Evolutionary conservation across 441 rosid species (phyloP).

Genomic region (Populus hybrid): DNA sequence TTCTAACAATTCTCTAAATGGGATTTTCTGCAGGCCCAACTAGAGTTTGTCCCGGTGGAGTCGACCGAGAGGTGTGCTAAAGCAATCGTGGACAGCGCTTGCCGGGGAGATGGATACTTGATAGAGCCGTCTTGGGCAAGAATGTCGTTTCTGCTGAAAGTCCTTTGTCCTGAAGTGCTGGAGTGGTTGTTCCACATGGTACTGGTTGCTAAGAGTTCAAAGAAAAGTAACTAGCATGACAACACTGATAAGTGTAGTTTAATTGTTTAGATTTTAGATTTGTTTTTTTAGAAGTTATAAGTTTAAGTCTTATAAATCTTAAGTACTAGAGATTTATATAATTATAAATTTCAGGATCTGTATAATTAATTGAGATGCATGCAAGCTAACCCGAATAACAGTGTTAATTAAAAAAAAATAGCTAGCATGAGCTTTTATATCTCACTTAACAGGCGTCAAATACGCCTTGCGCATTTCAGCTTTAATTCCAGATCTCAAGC

Average conservation of each 20-base stretch:
- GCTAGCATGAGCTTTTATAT: neutral
- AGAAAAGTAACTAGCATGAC: neutral
- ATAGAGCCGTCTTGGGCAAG: constrained; percentile 45
- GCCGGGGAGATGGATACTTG: constrained; percentile 53
- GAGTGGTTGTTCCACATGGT: constrained; percentile 32
- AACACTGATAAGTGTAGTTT: neutral
- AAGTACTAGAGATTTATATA: too few species aligned
- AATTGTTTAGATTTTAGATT: neutral
- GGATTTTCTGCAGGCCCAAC: neutral
- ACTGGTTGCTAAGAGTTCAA: neutral
- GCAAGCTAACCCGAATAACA: too few species aligned
- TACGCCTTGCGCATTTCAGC: neutral
- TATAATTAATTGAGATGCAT: too few species aligned
- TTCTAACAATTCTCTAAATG: neutral
- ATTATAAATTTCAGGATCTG: too few species aligned
- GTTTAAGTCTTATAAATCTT: too few species aligned
- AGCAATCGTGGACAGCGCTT: constrained; percentile 43
- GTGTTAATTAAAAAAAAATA: neutral
- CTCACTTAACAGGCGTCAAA: neutral
- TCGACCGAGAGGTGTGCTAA: constrained; percentile 37
- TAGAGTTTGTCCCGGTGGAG: constrained; percentile 19
- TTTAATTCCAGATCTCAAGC: neutral
- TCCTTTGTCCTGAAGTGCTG: constrained; percentile 41
- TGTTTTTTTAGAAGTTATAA: constrained; percentile 1
- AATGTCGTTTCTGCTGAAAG: constrained; percentile 33